Percentiles rank a stretch among this genome's conserved stretches.
Evolutionary conservation across 306 rosid species (phyloP).

Genomic region (Sphenostylis stenocarpa): DNA sequence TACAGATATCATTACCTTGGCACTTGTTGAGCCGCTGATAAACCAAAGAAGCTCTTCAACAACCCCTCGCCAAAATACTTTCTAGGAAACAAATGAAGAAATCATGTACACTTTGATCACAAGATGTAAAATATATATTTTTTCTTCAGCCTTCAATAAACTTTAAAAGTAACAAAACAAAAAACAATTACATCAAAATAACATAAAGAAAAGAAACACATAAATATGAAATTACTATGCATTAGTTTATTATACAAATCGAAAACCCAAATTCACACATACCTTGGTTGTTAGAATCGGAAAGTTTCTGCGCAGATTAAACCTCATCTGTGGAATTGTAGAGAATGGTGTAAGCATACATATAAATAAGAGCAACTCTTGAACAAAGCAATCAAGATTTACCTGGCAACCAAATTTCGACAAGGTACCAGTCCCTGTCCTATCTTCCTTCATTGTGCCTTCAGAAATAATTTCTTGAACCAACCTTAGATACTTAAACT

Average conservation of each 20-base stretch:
- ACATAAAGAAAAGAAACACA: slow-evolving; percentile 1
- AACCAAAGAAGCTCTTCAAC: slow-evolving; percentile 99
- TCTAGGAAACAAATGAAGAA: slow-evolving; percentile 61
- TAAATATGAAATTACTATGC: slow-evolving; percentile 6
- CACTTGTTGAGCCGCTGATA: slow-evolving; percentile 94
- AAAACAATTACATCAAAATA: slow-evolving; percentile 9
- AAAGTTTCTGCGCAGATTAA: slow-evolving; percentile 79
- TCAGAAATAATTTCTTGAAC: slow-evolving; percentile 80
- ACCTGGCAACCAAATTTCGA: slow-evolving; percentile 97
- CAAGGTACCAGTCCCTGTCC: slow-evolving; percentile 96
- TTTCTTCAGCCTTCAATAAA: slow-evolving; percentile 22
- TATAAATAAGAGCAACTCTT: slow-evolving; percentile 21
- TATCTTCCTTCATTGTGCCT: slow-evolving; percentile 82
- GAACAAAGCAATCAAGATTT: slow-evolving; percentile 30
- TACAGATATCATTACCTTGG: slow-evolving; percentile 65
- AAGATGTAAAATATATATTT: slow-evolving; percentile 14
- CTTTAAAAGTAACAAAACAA: neutral
- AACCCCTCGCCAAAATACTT: slow-evolving; percentile 97
- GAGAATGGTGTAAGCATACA: slow-evolving; percentile 28
- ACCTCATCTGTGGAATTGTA: slow-evolving; percentile 68
- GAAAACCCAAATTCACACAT: slow-evolving; percentile 34
- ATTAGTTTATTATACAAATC: slow-evolving; percentile 1
- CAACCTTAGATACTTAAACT: slow-evolving; percentile 69
- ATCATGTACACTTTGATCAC: slow-evolving; percentile 37
- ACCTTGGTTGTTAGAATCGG: slow-evolving; percentile 98